phyloP scores from a whole-genome alignment of 257 asterid species.

The Parsonsia alboflavescens region DNA sequence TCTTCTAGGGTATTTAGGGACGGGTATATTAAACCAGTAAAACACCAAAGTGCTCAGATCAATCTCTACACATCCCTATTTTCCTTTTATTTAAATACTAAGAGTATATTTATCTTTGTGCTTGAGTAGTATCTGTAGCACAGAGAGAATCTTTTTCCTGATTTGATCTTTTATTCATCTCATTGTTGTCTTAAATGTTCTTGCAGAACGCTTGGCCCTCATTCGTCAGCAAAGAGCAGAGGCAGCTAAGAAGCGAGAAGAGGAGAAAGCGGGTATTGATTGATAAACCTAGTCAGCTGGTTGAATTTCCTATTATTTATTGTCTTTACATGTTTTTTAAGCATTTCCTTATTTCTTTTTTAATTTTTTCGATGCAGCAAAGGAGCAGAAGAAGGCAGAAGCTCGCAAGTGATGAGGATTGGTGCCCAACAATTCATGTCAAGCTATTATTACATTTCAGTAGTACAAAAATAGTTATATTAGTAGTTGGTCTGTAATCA shows the following conservation, averaged over 20 bases:
- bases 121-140: background rate
- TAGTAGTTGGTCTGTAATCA: background rate
- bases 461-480: background rate
- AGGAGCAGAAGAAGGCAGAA: constrained; percentile 79
- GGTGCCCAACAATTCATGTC: background rate
- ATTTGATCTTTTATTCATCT: background rate
- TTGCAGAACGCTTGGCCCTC: constrained; percentile 79
- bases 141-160: background rate
- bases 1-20: background rate
- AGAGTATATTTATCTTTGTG: background rate
- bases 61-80: background rate
- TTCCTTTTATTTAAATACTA: background rate
- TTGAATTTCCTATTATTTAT: background rate
- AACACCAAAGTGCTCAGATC: background rate
- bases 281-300: background rate
- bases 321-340: background rate
- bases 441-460: background rate
- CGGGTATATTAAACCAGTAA: background rate
- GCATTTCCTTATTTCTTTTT: background rate
- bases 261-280: constrained; percentile 78
- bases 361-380: constrained; percentile 42
- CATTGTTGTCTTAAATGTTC: background rate
- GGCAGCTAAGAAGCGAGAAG: constrained; percentile 90
- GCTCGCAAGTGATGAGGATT: constrained; percentile 57
- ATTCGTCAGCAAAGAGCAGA: constrained; percentile 86